A percentile compares a stretch with the other conserved stretches of the same genome.
phyloP scores from a whole-genome alignment of 805 yeast species.

The Torulaspora maleeae region DNA sequence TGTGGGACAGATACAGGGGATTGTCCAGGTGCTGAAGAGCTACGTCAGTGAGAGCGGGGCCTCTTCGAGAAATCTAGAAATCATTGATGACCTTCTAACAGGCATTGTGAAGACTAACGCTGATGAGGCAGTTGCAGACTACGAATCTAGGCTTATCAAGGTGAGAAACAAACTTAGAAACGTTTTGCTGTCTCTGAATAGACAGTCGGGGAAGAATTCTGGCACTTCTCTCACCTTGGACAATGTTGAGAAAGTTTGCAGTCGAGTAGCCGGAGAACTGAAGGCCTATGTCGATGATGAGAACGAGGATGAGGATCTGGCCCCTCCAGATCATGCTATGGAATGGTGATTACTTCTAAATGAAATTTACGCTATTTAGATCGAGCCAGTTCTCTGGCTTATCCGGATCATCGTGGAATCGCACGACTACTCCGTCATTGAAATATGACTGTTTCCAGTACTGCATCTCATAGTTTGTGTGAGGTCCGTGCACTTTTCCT shows the following conservation, averaged over 20 bases:
- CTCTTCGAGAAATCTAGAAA: conserved; percentile 21
- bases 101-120: conserved; percentile 43
- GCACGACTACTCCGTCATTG: conserved; percentile 42
- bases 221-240: conserved; percentile 32
- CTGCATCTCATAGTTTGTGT: conserved; percentile 49
- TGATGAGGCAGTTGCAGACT: conserved; percentile 50
- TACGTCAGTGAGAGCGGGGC: conserved; percentile 12
- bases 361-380: conserved; percentile 25
- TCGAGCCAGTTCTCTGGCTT: conserved; percentile 26
- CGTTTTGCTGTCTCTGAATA: conserved; percentile 38
- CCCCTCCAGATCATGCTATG: conserved; percentile 23
- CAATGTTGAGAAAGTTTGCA: conserved; percentile 34
- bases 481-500: conserved; percentile 43
- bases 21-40: conserved; percentile 41
- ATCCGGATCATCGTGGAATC: conserved; percentile 26
- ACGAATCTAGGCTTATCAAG: conserved; percentile 48
- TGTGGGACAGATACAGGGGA: conserved; percentile 62
- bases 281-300: conserved; percentile 32
- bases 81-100: conserved; percentile 28
- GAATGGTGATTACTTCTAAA: conserved; percentile 25
- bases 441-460: conserved; percentile 51
- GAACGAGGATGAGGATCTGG: conserved; percentile 15
- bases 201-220: conserved; percentile 7
- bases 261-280: conserved; percentile 30
- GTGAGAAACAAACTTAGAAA: conserved; percentile 60